Evolutionary conservation across 1,284 basidiomycete genomes (phyloP), one percentile per base, ranked within the genome.

Genomic region (Ustanciosporium gigantosporum): DNA sequence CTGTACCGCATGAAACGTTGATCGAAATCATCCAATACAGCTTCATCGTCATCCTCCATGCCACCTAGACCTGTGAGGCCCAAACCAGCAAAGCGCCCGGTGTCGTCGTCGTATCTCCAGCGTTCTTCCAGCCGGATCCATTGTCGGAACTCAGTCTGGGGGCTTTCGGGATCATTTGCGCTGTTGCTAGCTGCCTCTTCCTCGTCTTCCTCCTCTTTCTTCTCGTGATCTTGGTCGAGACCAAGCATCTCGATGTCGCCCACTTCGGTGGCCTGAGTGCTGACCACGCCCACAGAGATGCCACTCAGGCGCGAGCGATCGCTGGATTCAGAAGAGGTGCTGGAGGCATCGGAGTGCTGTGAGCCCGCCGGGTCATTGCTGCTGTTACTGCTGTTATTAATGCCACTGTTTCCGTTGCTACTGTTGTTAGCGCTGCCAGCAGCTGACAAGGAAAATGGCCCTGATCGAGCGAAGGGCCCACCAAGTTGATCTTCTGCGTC

Each of bases 41-140:
- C 74, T 45, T 77, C 74, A 29, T 76, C 73, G 23, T 77, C 74
- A 20, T 75, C 73, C 35, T 77, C 74, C 74, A 77, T 77, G 31
- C 74, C 74, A 25, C 74, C 74, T 2, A 77, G 60, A 11, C 73
- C 69, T 6, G 66, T 58, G 4, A 77, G 71, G 25, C 74, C 74
- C 2, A 76, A 53, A 7, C 74, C 74, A 5, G 74, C 74, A 46
- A 69, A 77, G 15, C 69, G 60, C 5, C 74, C 74, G 5, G 55
- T 52, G 42, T 77, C 74, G 40, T 77, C 73, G 40, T 77, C 73
- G 46, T 77, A 77, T 19, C 73, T 52, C 74, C 74, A 77, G 16
- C 68, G 61, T 48, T 76, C 73, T 34, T 66, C 64, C 16, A 68
- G 24, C 16, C 46, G 37, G 3, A 51, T 38, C 66, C 57, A 65